Evolutionary conservation across 768 basidiomycete genomes (phyloP).

Genomic region (Tulasnella calospora): DNA sequence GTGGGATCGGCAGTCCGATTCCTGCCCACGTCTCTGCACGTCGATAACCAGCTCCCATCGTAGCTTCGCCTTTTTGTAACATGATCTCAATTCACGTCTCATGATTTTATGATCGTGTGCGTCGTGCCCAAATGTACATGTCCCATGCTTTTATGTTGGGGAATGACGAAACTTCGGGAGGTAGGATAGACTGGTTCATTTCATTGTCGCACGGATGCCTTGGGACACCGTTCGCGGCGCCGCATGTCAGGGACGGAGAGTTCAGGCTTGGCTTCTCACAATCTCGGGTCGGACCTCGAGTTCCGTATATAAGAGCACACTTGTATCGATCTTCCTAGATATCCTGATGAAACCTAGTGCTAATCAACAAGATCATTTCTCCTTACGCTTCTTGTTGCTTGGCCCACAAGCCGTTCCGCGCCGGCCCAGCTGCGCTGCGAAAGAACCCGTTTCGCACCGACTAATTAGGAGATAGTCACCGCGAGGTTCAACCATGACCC

Average conservation of each 20-base stretch:
- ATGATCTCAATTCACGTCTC: neutral
- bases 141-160: neutral
- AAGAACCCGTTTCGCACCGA: neutral
- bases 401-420: neutral
- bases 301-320: neutral
- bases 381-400: too few relatives aligned
- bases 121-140: neutral
- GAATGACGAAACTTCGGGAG: neutral
- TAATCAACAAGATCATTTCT: neutral
- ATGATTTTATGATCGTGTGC: neutral
- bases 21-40: neutral
- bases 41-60: neutral
- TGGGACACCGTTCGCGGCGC: neutral
- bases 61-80: neutral
- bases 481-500: neutral
- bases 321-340: neutral
- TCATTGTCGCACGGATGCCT: neutral
- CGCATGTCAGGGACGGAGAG: conserved; percentile 1
- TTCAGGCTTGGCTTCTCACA: neutral
- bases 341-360: neutral
- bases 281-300: conserved; percentile 1
- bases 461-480: neutral
- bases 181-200: neutral
- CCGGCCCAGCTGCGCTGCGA: neutral
- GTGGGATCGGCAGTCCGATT: neutral